Base-by-base conservation (phyloP, 345 rosid genomes). In the Melaleuca quinquenervia region DNA sequence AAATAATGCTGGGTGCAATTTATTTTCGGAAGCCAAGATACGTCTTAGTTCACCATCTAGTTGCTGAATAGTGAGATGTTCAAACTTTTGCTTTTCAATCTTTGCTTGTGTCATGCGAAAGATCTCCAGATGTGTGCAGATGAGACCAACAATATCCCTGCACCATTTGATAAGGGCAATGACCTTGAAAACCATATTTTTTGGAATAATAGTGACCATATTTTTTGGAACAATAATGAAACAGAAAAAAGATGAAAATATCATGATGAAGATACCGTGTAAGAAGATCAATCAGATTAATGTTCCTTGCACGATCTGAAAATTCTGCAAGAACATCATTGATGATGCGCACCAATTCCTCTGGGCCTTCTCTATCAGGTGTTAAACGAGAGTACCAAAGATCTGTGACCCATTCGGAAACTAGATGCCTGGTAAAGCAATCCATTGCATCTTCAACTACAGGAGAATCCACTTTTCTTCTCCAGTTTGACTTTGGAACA, bases 1-100 rank as follows among this genome's bases (percentile, higher is more conserved):
- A 91, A 94, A 98, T 85, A 98, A 89, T 86, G 99, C 99, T 84
- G 99, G 99, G 88, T 95, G 99, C 92, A 98, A 92, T 92, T 94
- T 96, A 90, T 93, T 91, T 87, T 95, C 95, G 4, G 89, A 64
- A 85, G 98, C 96, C 91, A 98, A 89, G 88, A 98, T 78, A 64
- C 85, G 93, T 85, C 88, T 91, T 76, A 96, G 88, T 90, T 93
- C 97, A 85, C 88, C 84, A 90, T 98, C 96, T 88, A 94, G 90
- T 85, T 92, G 85, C 85, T 96, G 94, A 85, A 94, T 91, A 82
- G 93, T 90, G 82, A 93, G 87, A 27, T 84, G 89, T 83, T 85
- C 92, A 48, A 90, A 86, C 84, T 88, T 91, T 83, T 89, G 91
- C 87, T 88, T 93, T 86, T 89, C 94, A 90, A 98, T 91, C 90